Evolutionary conservation across 2,329 filamentous ascomycete genomes (phyloP).

Genomic region (Huntiella abstrusa): DNA sequence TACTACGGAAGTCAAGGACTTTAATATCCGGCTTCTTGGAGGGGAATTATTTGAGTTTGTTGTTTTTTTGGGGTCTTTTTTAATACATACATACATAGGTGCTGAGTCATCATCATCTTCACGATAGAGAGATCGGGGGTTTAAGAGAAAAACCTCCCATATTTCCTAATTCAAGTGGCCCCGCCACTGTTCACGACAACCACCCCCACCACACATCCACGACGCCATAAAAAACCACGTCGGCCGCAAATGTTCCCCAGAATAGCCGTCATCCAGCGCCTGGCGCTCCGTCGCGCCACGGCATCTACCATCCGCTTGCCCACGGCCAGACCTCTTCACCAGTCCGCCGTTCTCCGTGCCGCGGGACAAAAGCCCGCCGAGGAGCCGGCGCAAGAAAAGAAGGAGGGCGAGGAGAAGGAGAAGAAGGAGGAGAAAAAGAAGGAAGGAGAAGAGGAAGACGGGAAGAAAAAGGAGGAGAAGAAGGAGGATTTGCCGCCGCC

Average conservation of each 20-base stretch:
- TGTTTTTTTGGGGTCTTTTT: constrained; percentile 4
- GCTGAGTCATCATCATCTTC: too few species aligned
- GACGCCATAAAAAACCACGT: too few species aligned
- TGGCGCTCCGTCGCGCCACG: constrained; percentile 4
- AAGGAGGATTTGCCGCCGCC: constrained; percentile 59
- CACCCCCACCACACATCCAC: neutral
- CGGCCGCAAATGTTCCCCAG: constrained; percentile 5
- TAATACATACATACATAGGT: too few species aligned
- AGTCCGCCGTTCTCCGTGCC: neutral
- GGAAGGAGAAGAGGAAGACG: constrained; percentile 20
- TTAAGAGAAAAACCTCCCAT: too few species aligned
- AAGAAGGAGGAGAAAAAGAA: constrained; percentile 11
- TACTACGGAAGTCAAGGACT: too few species aligned
- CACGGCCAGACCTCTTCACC: constrained; percentile 20
- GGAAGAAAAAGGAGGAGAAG: constrained; percentile 30
- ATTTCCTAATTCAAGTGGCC: too few species aligned
- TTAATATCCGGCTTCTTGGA: neutral
- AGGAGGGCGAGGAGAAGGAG: constrained; percentile 21
- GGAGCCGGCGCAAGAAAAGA: constrained; percentile 8
- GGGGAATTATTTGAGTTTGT: neutral
- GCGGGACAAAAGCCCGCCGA: constrained; percentile 1
- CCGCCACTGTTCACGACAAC: neutral
- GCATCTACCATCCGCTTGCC: constrained; percentile 27
- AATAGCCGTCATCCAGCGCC: constrained; percentile 4
- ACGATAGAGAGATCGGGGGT: too few species aligned